These are phyloP conservation scores for Pseudotsuga menziesii DNA, from an alignment of 75 land plant genomes.

Conservation along the genomic window DNA sequence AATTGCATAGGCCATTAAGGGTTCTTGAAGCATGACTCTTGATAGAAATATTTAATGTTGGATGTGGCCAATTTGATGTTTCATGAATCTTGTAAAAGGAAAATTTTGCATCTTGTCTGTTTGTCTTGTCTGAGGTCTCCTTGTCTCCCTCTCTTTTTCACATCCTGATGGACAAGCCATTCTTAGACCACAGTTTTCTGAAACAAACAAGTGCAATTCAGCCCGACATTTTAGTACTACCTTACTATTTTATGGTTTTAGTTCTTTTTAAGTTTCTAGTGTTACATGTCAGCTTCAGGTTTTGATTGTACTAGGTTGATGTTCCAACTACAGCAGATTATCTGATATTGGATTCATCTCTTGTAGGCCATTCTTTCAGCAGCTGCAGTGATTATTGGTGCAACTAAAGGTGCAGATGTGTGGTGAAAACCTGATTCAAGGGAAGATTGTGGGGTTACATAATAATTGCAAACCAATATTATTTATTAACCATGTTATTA, in stretches of 20 bases:
- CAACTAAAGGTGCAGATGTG: constrained; percentile 11
- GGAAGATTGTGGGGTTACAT: neutral
- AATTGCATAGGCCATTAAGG: neutral
- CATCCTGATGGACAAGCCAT: neutral
- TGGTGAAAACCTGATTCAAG: constrained; percentile 1
- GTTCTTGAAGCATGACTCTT: neutral
- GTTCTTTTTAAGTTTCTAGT: too few species aligned
- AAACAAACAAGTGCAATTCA: neutral
- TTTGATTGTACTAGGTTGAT: neutral
- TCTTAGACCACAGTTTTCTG: neutral
- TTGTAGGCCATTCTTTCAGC: constrained; percentile 8
- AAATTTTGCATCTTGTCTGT: neutral
- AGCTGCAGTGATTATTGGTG: constrained; percentile 8
- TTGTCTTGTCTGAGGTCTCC: neutral
- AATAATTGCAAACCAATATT: neutral
- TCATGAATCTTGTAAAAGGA: neutral
- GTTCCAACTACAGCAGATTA: neutral
- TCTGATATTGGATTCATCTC: neutral
- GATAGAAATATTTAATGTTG: neutral
- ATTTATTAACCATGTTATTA: neutral
- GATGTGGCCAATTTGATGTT: neutral
- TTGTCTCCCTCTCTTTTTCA: neutral
- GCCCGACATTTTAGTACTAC: neutral
- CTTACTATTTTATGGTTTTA: neutral
- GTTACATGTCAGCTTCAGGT: neutral